These are phyloP conservation scores for Boletus tomentosulus DNA, from an alignment of 768 basidiomycete genomes.

Conservation along the genomic window DNA sequence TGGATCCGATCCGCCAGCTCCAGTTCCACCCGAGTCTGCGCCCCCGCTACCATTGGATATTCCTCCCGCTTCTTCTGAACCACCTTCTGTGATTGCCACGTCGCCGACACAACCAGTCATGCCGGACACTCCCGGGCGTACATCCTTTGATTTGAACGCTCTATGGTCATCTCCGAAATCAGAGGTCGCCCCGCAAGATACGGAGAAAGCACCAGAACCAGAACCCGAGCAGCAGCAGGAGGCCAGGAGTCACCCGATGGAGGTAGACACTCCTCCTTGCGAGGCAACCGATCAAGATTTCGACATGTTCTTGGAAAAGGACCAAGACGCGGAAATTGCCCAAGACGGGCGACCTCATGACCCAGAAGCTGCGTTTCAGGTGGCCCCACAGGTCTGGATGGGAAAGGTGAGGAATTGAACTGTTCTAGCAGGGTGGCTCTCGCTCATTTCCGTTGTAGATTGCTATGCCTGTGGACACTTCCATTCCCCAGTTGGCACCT, in stretches of 20 bases:
- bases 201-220: constrained; percentile 22
- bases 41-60: constrained; percentile 25
- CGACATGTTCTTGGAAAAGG: constrained; percentile 78
- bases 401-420: constrained; percentile 54
- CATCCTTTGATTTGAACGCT: constrained; percentile 69
- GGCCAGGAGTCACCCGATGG: constrained; percentile 43
- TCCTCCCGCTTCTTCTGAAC: constrained; percentile 41
- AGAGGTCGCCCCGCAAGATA: constrained; percentile 24
- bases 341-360: constrained; percentile 31
- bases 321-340: constrained; percentile 34
- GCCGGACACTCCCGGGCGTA: constrained; percentile 41
- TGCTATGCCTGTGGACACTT: constrained; percentile 75
- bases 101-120: constrained; percentile 28
- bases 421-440: constrained; percentile 1
- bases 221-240: constrained; percentile 29
- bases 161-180: constrained; percentile 58
- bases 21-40: background rate
- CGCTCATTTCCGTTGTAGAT: constrained; percentile 44
- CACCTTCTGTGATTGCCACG: constrained; percentile 23
- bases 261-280: constrained; percentile 32
- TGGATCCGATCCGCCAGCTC: constrained; percentile 3
- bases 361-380: constrained; percentile 50
- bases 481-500: constrained; percentile 59
- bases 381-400: constrained; percentile 62
- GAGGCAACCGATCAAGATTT: constrained; percentile 77